Percentiles rank a stretch among this genome's conserved stretches.
Conservation (phyloP, 225 moss, liverwort and hornwort genomes). For the Sphagnum contortum region DNA sequence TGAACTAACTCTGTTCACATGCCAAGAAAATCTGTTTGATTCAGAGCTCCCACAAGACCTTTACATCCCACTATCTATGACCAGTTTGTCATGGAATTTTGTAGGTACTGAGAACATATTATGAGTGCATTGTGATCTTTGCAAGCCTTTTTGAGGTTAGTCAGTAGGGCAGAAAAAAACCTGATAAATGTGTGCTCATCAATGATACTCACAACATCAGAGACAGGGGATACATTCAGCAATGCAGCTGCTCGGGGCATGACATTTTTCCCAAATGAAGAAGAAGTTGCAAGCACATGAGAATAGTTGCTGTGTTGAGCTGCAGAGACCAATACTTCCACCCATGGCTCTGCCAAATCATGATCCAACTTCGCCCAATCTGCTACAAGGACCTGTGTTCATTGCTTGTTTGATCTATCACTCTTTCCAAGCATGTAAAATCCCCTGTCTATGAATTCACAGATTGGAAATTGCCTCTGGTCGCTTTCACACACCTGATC, state of each 20-base stretch:
- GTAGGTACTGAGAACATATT: too few species aligned
- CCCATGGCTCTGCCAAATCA: conserved; percentile 91
- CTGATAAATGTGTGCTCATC: conserved; percentile 80
- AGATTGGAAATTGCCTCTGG: too few species aligned
- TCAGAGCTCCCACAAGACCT: too few species aligned
- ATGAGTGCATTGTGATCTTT: too few species aligned
- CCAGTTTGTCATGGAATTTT: too few species aligned
- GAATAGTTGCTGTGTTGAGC: conserved; percentile 66
- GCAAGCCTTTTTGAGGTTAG: too few species aligned
- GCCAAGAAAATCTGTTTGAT: too few species aligned
- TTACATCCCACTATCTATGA: too few species aligned
- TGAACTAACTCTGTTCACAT: too few species aligned
- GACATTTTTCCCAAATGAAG: conserved; percentile 84
- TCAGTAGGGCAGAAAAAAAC: conserved; percentile 10
- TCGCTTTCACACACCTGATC: too few species aligned
- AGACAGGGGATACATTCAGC: conserved; percentile 64
- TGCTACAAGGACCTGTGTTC: conserved; percentile 65
- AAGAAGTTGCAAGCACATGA: conserved; percentile 64
- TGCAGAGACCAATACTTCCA: conserved; percentile 50
- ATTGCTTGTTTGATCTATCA: not conserved
- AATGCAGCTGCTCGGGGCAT: conserved; percentile 83
- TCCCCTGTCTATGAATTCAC: too few species aligned
- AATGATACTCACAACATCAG: conserved; percentile 72
- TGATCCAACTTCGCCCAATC: conserved; percentile 71
- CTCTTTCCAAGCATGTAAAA: too few species aligned